Evolutionary conservation across 306 rosid genomes (phyloP).

Genomic region (Inga laurina): DNA sequence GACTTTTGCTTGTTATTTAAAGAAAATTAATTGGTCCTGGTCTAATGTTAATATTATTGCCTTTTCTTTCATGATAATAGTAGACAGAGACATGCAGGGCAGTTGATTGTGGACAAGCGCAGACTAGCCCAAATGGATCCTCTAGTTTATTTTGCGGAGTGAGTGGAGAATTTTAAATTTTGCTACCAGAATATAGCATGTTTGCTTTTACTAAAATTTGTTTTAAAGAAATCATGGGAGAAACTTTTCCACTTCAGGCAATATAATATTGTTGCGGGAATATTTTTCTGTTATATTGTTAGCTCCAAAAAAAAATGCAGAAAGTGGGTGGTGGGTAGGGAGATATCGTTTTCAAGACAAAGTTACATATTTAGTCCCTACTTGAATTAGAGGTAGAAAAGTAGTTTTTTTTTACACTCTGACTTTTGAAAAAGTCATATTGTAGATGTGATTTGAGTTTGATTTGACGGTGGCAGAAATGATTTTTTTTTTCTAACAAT

Average conservation of each 20-base stretch:
- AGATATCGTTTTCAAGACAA: no score
- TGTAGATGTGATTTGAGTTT: no score
- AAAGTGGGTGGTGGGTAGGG: no score
- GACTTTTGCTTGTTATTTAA: background rate
- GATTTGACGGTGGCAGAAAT: no score
- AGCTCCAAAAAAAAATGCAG: background rate
- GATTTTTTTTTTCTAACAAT: no score
- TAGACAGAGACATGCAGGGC: background rate
- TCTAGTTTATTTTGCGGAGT: background rate
- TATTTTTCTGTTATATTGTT: background rate
- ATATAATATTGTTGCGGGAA: no score
- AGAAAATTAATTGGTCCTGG: background rate
- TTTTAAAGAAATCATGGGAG: background rate
- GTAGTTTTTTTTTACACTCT: no score
- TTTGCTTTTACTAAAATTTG: background rate
- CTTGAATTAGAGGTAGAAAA: no score
- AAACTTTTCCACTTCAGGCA: background rate
- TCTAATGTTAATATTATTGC: background rate
- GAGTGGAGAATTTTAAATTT: background rate
- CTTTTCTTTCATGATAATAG: background rate
- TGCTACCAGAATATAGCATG: background rate
- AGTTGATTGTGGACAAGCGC: background rate
- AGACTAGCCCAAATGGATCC: background rate
- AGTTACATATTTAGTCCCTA: no score
- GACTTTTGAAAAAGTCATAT: no score